Base-by-base conservation (phyloP, 106 monocot genomes). In the Agapanthus africanus region DNA sequence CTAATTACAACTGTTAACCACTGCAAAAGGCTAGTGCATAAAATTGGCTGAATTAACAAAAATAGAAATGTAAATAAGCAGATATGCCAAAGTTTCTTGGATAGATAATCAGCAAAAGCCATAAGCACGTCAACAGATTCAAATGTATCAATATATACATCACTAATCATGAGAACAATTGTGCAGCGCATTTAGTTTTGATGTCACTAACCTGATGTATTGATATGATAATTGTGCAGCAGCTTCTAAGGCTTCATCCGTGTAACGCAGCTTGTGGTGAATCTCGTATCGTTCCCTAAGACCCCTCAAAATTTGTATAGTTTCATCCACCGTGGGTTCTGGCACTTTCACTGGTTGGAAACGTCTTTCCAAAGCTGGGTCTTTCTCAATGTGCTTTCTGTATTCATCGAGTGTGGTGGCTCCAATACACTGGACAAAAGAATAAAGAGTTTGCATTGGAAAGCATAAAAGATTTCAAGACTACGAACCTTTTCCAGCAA, bases 381-480 rank as follows among this genome's bases (percentile, higher is more conserved):
- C 75, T 75, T 75, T 75, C 59, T 75, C 75, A 18, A 75, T 75
- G 60, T 75, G 75, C 59, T 75, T 75, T 75, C 75, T 67, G 54
- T 75, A 75, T 32, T 75, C 75, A 68, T 75, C 75, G 3, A 75
- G 33, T 3, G 75, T 75, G 8, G 75, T 75, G 23, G 75, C 75
- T 75, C 75, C 75, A 75, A 75, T 75, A 47, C 75, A 75, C 75
- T 75, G 15, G 18, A 15, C 21, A 7, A 18, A 73, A 65, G 23
- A 64, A 63, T 4, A 14, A 52, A 35, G 22, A 21, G n/a, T 36
- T 18, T 61, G 33, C 6, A 61, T 36, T n/a, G 33, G 35, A 36
- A 61, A 61, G 26, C 33, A 6, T 35, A n/a, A n/a, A 25, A 28
- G 27, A 4, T n/a, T 35, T 36, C 7, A 33, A 61, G 18, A 36